Conservation (phyloP, 1,284 basidiomycete genomes). For the Gymnopus androsaceus region DNA sequence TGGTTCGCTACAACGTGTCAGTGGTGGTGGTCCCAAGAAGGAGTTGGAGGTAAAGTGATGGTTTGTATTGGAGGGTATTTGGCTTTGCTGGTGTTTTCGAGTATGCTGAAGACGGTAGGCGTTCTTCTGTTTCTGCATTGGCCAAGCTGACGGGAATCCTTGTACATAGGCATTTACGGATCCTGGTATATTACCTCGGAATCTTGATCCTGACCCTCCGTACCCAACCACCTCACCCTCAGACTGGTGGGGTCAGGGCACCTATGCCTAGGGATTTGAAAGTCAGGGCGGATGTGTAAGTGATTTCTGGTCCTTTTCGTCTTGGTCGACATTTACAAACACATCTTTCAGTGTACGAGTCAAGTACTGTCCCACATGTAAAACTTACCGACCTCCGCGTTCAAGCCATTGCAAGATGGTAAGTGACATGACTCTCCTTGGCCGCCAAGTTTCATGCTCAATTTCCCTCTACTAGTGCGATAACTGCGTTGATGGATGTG, state of each 20-base stretch:
- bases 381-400: constrained; percentile 85
- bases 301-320: constrained; percentile 23
- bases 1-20: constrained; percentile 87
- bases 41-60: constrained; percentile 60
- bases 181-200: constrained; percentile 86
- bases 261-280: constrained; percentile 82
- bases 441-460: constrained; percentile 12
- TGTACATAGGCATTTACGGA: constrained; percentile 71
- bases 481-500: constrained; percentile 89
- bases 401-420: constrained; percentile 94
- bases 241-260: constrained; percentile 57
- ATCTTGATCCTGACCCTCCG: constrained; percentile 83
- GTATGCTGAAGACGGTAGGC: constrained; percentile 75
- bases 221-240: constrained; percentile 61
- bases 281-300: constrained; percentile 78
- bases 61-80: constrained; percentile 78
- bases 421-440: constrained; percentile 25
- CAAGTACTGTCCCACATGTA: constrained; percentile 91
- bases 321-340: constrained; percentile 15
- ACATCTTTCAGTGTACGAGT: constrained; percentile 68
- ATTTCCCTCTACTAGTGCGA: constrained; percentile 63
- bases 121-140: neutral
- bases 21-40: constrained; percentile 80
- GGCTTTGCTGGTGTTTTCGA: constrained; percentile 71
- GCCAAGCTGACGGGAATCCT: neutral